Base-by-base conservation (phyloP, 352 stramenopile species). In the Phytophthora hibernalis region DNA sequence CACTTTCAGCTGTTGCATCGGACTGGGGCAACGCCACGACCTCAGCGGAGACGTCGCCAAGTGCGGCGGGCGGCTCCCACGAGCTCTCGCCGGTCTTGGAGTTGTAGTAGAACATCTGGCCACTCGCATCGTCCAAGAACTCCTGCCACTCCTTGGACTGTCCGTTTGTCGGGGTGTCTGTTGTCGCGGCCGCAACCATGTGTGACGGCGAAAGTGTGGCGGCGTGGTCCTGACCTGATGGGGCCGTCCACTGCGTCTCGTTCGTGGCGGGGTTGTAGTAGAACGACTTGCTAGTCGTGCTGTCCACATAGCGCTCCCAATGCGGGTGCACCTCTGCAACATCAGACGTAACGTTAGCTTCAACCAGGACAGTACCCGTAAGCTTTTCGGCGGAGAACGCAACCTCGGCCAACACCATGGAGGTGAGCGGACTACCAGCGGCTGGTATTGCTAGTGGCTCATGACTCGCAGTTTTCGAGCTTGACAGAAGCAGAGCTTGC, bases 91-190 rank as follows among this genome's bases (percentile, higher is more conserved):
- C 72, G 0, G 85, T 92, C 43, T 48, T 53, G 51, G 63, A 50
- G 65, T 93, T 93, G 71, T 89, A 91, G 69, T 93, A 93, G 57
- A 87, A 95, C 40, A 69, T 67, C 26, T 82, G 72, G 7, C 79
- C 72, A n/a, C 64, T 87, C 12, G 68, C 69, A 8, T 80, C 56
- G 51, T 95, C 85, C 44, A 90, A 65, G 45, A 87, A 85, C 44
- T 74, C 75, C 42, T 87, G 73, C 87, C 87, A 93, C 22, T 65
- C 70, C 11, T 69, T 35, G 21, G 68, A 3, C 26, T 52, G 40
- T 11, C 20, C 42, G 54, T 5, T 59, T 35, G 33, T 33, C 60
- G 35, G 45, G 24, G 22, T 51, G 37, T 61, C 54, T 45, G 43
- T 48, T 57, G 47, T 55, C 10, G 20, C 53, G 56, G 30, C 20